Base-by-base conservation (phyloP, 208 protist species). In the Leishmania gerbilli region DNA sequence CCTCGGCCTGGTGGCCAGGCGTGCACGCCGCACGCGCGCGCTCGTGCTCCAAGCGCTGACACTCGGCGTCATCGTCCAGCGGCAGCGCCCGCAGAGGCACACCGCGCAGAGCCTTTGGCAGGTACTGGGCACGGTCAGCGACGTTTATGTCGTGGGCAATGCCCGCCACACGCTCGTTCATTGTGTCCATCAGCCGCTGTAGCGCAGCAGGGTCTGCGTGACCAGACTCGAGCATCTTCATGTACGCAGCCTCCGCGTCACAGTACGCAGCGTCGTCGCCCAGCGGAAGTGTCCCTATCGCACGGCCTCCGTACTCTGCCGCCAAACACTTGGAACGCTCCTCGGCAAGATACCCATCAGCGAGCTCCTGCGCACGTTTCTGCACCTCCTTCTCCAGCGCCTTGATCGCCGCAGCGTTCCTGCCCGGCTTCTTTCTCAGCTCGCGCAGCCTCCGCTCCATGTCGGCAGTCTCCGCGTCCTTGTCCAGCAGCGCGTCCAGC, bases 31-130 rank as follows among this genome's bases (percentile, higher is more conserved):
- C 87, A 58, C 71, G 84, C 67, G 87, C 84, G 53, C 88, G 84
- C 71, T 82, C 82, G 34, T 85, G 56, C 80, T 93, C 88, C 68
- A 92, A 56, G 24, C 51, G 64, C 42, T 53, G 71, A 77, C 95
- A 95, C 77, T 71, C 79, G 21, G 79, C 79, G 75, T 97, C 89
- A 17, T 79, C 75, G 77, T 94, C 90, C 15, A 97, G 85, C 62
- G 79, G 78, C 34, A 97, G 79, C 27, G 79, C 56, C 34, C 47
- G 72, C 17, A 92, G 71, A 42, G 91, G 84, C 58, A 95, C 76
- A 71, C 91, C 91, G 19, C 86, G 82, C 21, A 90, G 82, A n/a
- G 82, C 72, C 31, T 85, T 71, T 4, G 88, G 77, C 49, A 93
- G 64, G 74, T 89, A 92, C 42, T 76, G 81, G 0, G 75, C 37